Conservation (phyloP, 441 rosid genomes). For the Adansonia rubrostipa region DNA sequence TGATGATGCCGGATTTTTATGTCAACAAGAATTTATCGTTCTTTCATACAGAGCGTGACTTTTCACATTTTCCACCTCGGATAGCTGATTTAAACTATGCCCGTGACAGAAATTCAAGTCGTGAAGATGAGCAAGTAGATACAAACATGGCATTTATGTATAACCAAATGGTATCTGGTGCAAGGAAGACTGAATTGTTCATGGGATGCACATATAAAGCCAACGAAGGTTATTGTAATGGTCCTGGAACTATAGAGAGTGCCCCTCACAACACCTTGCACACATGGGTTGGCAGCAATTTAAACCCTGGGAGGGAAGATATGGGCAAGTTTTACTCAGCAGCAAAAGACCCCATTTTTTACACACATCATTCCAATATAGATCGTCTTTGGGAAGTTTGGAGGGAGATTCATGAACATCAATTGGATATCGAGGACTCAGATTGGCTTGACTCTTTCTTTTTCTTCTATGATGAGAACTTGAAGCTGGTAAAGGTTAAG, state of each 20-base stretch:
- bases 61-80: slow-evolving; percentile 21
- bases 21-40: neutral
- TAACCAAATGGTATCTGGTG: slow-evolving; percentile 29
- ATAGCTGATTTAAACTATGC: slow-evolving; percentile 1
- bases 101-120: neutral
- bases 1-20: slow-evolving; percentile 21
- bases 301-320: slow-evolving; percentile 20
- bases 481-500: slow-evolving; percentile 11
- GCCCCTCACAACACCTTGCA: slow-evolving; percentile 28
- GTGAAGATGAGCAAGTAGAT: neutral
- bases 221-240: slow-evolving; percentile 10
- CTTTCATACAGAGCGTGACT: slow-evolving; percentile 14
- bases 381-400: slow-evolving; percentile 34
- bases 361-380: slow-evolving; percentile 25
- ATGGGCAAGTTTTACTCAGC: slow-evolving; percentile 31
- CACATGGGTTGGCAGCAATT: slow-evolving; percentile 21
- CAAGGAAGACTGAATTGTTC: slow-evolving; percentile 23
- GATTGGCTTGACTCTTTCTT: slow-evolving; percentile 27
- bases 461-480: slow-evolving; percentile 26
- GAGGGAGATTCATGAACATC: neutral
- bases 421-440: slow-evolving; percentile 18
- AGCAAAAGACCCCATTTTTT: slow-evolving; percentile 26
- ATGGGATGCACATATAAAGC: slow-evolving; percentile 23
- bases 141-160: slow-evolving; percentile 23
- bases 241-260: slow-evolving; percentile 19